These are phyloP conservation scores for Streptanthus diversifolius DNA, from an alignment of 345 rosid species.

Conservation along the genomic window DNA sequence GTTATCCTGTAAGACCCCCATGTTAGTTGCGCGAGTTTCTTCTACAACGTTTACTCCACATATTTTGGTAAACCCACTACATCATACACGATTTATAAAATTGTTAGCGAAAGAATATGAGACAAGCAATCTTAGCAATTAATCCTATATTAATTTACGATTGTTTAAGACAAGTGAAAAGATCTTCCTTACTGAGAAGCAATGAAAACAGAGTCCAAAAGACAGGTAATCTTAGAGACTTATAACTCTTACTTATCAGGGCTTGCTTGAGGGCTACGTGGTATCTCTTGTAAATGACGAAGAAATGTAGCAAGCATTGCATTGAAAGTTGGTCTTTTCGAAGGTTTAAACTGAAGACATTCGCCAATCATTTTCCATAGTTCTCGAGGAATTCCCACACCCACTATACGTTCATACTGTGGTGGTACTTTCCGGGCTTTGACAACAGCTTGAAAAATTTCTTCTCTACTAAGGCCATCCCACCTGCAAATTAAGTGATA, in stretches of 20 bases:
- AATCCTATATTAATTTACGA: background rate
- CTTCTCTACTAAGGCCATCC: conserved; percentile 90
- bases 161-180: background rate
- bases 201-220: background rate
- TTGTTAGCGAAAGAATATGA: conserved; percentile 2
- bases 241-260: conserved; percentile 70
- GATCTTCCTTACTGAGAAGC: conserved; percentile 10
- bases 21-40: conserved; percentile 44
- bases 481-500: conserved; percentile 51
- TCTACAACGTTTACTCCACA: conserved; percentile 56
- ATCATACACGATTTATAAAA: conserved; percentile 13
- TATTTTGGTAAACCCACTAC: conserved; percentile 54
- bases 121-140: background rate
- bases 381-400: conserved; percentile 93
- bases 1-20: conserved; percentile 52
- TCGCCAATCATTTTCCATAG: conserved; percentile 99
- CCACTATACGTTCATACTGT: conserved; percentile 94
- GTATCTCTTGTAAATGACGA: conserved; percentile 90
- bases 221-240: conserved; percentile 9
- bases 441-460: conserved; percentile 85
- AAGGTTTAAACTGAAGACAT: conserved; percentile 89
- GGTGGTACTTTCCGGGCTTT: conserved; percentile 84
- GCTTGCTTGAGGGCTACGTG: conserved; percentile 84
- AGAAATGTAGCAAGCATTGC: conserved; percentile 89
- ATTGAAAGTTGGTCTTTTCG: conserved; percentile 82